These are phyloP conservation scores for Russula dissimulans DNA, from an alignment of 768 basidiomycete genomes.

Conservation along the genomic window DNA sequence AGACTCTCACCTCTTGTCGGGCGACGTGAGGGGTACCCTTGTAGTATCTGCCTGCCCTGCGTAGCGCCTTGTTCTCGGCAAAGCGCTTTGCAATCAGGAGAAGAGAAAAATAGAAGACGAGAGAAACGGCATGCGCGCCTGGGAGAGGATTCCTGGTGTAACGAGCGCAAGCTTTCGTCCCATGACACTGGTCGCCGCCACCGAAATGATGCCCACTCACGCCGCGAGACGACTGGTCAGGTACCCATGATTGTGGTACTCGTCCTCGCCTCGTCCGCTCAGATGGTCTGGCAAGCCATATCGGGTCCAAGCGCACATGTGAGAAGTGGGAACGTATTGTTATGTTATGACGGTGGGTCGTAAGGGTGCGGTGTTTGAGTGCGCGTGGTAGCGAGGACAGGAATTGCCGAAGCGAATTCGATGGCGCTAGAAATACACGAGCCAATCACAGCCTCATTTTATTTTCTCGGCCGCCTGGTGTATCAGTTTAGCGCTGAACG, in stretches of 20 bases:
- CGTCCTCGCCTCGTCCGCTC: background rate
- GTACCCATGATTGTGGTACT: background rate
- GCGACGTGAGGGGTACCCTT: background rate
- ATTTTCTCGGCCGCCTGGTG: background rate
- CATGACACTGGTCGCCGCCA: background rate
- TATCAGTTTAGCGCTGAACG: background rate
- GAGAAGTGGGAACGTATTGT: background rate
- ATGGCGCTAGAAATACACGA: background rate
- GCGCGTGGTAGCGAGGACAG: background rate
- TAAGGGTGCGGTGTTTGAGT: conserved; percentile 15
- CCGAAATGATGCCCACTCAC: background rate
- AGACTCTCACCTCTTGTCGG: background rate
- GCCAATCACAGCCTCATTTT: background rate
- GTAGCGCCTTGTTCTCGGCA: background rate
- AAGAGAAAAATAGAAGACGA: too few species aligned
- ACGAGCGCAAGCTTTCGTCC: background rate
- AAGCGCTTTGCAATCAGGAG: background rate
- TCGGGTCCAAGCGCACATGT: background rate
- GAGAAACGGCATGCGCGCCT: background rate
- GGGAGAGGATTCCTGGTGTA: background rate
- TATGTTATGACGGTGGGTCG: background rate
- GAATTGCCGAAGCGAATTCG: conserved; percentile 1
- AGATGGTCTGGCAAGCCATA: background rate
- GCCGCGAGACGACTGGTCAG: background rate
- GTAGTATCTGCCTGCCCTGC: background rate